Conservation (phyloP, 768 basidiomycete genomes). For the Saitozyma sp. region DNA sequence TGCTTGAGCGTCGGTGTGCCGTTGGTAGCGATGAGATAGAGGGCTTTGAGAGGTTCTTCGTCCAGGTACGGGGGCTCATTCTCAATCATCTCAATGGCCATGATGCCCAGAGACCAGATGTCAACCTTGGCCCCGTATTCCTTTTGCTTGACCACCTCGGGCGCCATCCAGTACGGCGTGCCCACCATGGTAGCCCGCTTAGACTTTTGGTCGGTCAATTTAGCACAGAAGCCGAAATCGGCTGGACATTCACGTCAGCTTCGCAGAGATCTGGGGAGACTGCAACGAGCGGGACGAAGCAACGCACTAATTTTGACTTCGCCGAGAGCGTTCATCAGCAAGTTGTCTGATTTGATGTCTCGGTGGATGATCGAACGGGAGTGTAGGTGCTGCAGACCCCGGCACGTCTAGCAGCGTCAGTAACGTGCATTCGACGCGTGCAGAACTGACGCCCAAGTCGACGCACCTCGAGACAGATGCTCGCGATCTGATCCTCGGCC, state of each 20-base stretch:
- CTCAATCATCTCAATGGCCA: constrained; percentile 91
- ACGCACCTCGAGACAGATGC: constrained; percentile 84
- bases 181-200: constrained; percentile 99
- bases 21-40: constrained; percentile 97
- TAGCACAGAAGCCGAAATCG: constrained; percentile 95
- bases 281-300: background rate
- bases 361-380: constrained; percentile 93
- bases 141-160: constrained; percentile 94
- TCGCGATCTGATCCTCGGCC: constrained; percentile 91
- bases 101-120: constrained; percentile 94
- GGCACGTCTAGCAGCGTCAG: constrained; percentile 71
- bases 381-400: constrained; percentile 88
- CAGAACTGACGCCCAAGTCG: too few relatives aligned
- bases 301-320: constrained; percentile 94
- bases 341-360: constrained; percentile 96
- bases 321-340: constrained; percentile 86
- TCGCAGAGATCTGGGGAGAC: background rate
- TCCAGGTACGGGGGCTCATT: constrained; percentile 95
- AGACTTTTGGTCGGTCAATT: constrained; percentile 92
- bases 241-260: constrained; percentile 57
- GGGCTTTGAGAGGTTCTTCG: constrained; percentile 92
- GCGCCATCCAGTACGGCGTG: constrained; percentile 99
- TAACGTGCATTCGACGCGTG: background rate
- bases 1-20: constrained; percentile 97
- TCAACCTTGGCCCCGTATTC: constrained; percentile 99